A percentile compares a stretch with the other conserved stretches of the same genome.
phyloP scores from a whole-genome alignment of 768 basidiomycete species.

The Tulasnella sp. region DNA sequence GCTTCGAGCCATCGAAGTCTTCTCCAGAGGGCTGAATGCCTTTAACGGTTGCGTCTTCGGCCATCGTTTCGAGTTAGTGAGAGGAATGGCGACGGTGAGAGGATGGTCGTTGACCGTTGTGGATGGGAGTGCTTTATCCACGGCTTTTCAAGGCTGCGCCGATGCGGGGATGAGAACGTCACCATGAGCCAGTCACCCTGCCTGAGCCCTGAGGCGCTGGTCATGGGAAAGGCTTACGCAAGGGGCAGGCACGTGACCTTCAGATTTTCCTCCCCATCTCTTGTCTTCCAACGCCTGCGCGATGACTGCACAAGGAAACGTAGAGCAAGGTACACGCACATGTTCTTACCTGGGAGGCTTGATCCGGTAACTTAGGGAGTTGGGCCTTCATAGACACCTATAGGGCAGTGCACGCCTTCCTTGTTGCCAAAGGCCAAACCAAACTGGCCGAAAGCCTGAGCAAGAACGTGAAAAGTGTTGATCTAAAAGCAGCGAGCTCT shows the following conservation, averaged over 20 bases:
- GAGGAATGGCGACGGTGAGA: neutral
- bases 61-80: neutral
- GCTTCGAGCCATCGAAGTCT: slow-evolving; percentile 62
- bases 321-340: neutral
- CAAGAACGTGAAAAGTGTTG: slow-evolving; percentile 54
- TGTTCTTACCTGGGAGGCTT: too few species aligned
- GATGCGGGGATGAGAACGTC: neutral
- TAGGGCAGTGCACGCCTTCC: slow-evolving; percentile 62
- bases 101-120: neutral
- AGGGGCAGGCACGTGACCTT: neutral
- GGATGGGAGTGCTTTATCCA: neutral
- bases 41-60: slow-evolving; percentile 49
- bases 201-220: neutral
- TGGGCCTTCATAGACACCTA: slow-evolving; percentile 53
- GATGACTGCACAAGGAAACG: neutral
- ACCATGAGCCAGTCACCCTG: neutral
- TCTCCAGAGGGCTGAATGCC: slow-evolving; percentile 50
- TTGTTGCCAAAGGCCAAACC: slow-evolving; percentile 48
- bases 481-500: slow-evolving; percentile 18
- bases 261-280: neutral
- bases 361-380: too few species aligned
- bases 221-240: neutral
- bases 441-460: slow-evolving; percentile 66
- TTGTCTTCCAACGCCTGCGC: neutral
- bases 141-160: neutral